Evolutionary conservation across 1,284 basidiomycete species (phyloP).

Genomic region (Nidula niveotomentosa): DNA sequence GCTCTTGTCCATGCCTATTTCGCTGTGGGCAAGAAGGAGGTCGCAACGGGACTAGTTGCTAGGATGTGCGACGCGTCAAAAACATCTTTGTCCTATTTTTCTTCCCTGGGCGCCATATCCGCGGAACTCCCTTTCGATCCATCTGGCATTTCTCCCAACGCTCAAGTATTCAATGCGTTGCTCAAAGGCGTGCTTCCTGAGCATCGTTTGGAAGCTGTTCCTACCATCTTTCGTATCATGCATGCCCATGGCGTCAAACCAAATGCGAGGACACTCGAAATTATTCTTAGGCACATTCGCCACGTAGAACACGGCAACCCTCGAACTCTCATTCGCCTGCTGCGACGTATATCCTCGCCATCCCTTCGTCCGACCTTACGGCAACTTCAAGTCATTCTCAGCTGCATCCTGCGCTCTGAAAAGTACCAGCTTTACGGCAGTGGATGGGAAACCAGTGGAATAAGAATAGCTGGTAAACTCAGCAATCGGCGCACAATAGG

Average conservation of each 20-base stretch:
- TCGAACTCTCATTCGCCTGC: slow-evolving; percentile 40
- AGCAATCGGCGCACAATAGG: background rate
- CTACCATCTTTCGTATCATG: slow-evolving; percentile 53
- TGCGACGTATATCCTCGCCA: slow-evolving; percentile 40
- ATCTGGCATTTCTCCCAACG: slow-evolving; percentile 37
- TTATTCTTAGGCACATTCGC: slow-evolving; percentile 51
- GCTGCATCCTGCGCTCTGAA: slow-evolving; percentile 45
- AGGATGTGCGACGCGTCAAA: slow-evolving; percentile 35
- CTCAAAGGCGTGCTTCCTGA: slow-evolving; percentile 45
- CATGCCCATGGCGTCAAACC: slow-evolving; percentile 41
- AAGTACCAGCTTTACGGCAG: slow-evolving; percentile 38
- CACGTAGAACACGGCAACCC: slow-evolving; percentile 39
- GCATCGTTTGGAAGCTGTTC: slow-evolving; percentile 46
- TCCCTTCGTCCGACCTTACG: slow-evolving; percentile 41
- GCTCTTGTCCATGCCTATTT: slow-evolving; percentile 59
- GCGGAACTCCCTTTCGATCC: slow-evolving; percentile 27
- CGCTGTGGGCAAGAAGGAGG: slow-evolving; percentile 38
- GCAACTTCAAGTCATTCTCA: slow-evolving; percentile 51
- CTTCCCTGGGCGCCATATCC: slow-evolving; percentile 10
- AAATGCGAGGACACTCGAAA: slow-evolving; percentile 51
- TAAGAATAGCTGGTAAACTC: slow-evolving; percentile 9
- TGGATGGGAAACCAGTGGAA: slow-evolving; percentile 51
- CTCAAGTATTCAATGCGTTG: slow-evolving; percentile 58
- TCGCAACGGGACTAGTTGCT: slow-evolving; percentile 50
- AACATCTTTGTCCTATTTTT: too few relatives aligned